Base-by-base conservation (phyloP, 805 yeast species). In the Cyberlindnera nakhonratchasimensis region DNA sequence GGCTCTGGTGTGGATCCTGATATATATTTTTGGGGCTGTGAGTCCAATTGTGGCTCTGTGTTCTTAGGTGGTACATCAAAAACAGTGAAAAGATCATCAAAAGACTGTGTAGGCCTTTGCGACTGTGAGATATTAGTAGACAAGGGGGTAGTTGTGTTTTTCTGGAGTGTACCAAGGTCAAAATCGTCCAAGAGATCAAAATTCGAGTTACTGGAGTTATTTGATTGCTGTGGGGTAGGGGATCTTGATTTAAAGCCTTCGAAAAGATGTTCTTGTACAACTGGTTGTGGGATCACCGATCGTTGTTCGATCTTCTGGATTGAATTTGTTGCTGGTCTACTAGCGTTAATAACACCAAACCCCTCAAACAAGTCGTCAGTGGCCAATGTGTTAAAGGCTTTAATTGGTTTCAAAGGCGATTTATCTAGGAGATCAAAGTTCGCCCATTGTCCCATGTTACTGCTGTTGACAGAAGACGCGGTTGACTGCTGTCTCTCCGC, bases 381-480 rank as follows among this genome's bases (percentile, higher is more conserved):
- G 16, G n/a, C 20, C 5, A 42, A 13, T 7, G 14, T 16, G 6
- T 29, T 5, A 7, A 42, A 24, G 5, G 36, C 18, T 4, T 47
- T 22, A 11, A n/a, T 34, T 13, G 45, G 20, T 10, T 35, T 34
- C 5, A 31, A 29, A 0, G 53, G 32, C 5, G 47, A 23, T 11
- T 34, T 37, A 11, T 51, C 51, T 12, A 73, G 47, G n/a, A 66
- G 35, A 47, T 69, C 75, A 29, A 73, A 48, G 35, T 66, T 63
- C 3, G 65, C 55, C 69, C 69, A 67, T 40, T 54, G 55, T 28
- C 17, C 23, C 12, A 12, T 22, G 12, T 29, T 29, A 16, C 14
- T 31, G 32, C 9, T 32, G 7, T n/a, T 17, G 14, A 40, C 13
- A 3, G 34, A 29, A 2, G 35, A 29, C 10, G 41, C 23, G 31